A percentile compares a stretch with the other conserved stretches of the same genome.
These are phyloP conservation scores for Chlorophyllum brunneum DNA, from an alignment of 768 basidiomycete genomes.

Conservation along the genomic window DNA sequence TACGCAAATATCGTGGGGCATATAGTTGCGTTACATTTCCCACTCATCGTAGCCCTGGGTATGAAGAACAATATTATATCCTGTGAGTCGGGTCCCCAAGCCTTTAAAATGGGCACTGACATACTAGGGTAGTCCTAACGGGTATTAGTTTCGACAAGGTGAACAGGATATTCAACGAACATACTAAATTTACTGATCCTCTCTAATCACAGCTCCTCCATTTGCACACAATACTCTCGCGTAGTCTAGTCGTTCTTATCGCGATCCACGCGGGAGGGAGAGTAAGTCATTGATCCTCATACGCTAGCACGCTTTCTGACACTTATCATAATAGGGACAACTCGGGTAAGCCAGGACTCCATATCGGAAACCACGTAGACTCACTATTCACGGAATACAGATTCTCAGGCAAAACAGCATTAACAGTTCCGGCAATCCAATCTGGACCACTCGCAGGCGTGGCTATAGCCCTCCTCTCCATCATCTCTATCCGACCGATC, in stretches of 20 bases:
- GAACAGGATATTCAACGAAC: background rate
- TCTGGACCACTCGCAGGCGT: slow-evolving; percentile 33
- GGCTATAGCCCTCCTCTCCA: slow-evolving; percentile 37
- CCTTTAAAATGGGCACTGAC: background rate
- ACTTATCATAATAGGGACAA: slow-evolving; percentile 10
- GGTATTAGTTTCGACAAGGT: slow-evolving; percentile 47
- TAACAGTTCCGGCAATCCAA: slow-evolving; percentile 26
- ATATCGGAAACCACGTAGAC: background rate
- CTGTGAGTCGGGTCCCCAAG: slow-evolving; percentile 21
- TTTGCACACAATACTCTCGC: slow-evolving; percentile 45
- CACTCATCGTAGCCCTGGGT: slow-evolving; percentile 53
- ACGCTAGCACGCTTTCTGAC: background rate
- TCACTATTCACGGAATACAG: slow-evolving; percentile 5
- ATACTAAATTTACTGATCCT: background rate
- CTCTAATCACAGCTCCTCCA: slow-evolving; percentile 36
- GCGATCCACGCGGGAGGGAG: slow-evolving; percentile 46
- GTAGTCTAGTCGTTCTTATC: slow-evolving; percentile 40
- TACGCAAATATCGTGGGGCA: slow-evolving; percentile 38
- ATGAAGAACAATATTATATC: slow-evolving; percentile 55
- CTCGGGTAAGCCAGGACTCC: slow-evolving; percentile 13
- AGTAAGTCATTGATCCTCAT: slow-evolving; percentile 21
- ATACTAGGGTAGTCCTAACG: slow-evolving; percentile 42
- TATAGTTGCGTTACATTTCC: slow-evolving; percentile 46
- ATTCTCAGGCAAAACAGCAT: slow-evolving; percentile 16
- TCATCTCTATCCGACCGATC: slow-evolving; percentile 46